Conservation (phyloP, 768 basidiomycete species). For the Saitozyma sp. region DNA sequence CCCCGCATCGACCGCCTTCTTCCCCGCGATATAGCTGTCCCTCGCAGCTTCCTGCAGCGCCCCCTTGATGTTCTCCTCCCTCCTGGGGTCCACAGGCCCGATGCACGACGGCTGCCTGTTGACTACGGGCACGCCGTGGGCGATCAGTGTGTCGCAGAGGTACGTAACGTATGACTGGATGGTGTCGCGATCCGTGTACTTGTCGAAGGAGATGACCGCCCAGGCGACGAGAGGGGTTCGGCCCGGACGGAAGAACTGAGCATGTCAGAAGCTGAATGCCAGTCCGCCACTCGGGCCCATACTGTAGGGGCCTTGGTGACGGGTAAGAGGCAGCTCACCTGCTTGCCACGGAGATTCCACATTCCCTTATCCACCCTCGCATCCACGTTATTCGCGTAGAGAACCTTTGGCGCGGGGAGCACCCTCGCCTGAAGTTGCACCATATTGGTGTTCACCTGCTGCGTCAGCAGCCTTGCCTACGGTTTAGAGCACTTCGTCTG, state of each 20-base stretch:
- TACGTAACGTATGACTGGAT: slow-evolving; percentile 41
- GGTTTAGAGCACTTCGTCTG: no score
- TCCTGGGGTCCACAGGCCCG: slow-evolving; percentile 32
- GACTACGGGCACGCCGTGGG: slow-evolving; percentile 32
- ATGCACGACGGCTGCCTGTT: slow-evolving; percentile 34
- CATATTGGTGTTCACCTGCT: slow-evolving; percentile 38
- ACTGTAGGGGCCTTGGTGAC: no score
- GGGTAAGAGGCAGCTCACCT: slow-evolving; percentile 13
- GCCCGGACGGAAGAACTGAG: slow-evolving; percentile 34
- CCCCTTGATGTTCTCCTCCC: slow-evolving; percentile 8
- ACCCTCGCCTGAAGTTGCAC: slow-evolving; percentile 43
- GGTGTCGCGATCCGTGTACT: slow-evolving; percentile 26
- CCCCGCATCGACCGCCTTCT: background rate
- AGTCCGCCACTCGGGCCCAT: background rate
- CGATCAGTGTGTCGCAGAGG: slow-evolving; percentile 19
- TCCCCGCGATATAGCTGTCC: slow-evolving; percentile 31
- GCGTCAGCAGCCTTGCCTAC: background rate
- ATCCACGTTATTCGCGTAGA: slow-evolving; percentile 26
- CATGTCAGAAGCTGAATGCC: background rate
- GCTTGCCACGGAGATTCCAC: slow-evolving; percentile 48
- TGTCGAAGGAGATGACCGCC: slow-evolving; percentile 47
- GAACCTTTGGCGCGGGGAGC: slow-evolving; percentile 38
- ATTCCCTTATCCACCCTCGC: slow-evolving; percentile 29
- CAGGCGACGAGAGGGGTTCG: slow-evolving; percentile 41
- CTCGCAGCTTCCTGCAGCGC: slow-evolving; percentile 37